Conservation (phyloP, 1,139 yeast genomes). For the Komagataea norvegica region DNA sequence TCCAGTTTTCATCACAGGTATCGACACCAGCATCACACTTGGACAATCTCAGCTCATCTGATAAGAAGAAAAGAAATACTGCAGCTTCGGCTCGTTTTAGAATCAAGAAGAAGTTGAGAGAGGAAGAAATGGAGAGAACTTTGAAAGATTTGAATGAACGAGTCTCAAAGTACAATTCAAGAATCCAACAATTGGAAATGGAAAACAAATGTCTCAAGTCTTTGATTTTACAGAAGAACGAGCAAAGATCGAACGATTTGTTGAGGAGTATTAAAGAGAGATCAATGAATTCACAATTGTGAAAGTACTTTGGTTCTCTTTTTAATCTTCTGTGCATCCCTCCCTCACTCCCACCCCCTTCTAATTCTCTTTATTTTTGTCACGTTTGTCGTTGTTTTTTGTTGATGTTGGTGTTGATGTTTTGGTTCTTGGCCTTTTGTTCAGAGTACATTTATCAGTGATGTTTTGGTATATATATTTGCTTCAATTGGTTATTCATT, state of each 20-base stretch:
- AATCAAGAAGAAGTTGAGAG: constrained; percentile 55
- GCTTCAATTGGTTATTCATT: background rate
- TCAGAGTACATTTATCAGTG: no score
- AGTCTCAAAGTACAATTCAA: constrained; percentile 38
- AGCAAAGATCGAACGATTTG: constrained; percentile 29
- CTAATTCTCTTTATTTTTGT: background rate
- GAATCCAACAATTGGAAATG: constrained; percentile 46
- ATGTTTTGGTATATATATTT: background rate
- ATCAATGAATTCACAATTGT: background rate
- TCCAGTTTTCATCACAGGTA: background rate
- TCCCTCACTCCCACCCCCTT: no score
- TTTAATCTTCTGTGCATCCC: no score
- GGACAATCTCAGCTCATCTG: constrained; percentile 21
- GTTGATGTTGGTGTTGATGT: no score
- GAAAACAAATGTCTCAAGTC: constrained; percentile 49
- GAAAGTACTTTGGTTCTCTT: background rate
- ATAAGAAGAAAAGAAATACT: constrained; percentile 54
- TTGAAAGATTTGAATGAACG: constrained; percentile 36
- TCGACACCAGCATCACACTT: background rate
- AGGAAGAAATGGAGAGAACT: constrained; percentile 51
- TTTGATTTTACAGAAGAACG: constrained; percentile 46
- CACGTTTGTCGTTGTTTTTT: background rate
- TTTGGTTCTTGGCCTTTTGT: background rate
- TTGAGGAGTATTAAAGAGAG: constrained; percentile 27
- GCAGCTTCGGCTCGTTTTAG: constrained; percentile 62